A percentile compares a stretch with the other conserved stretches of the same genome.
phyloP scores from a whole-genome alignment of 2,329 filamentous ascomycete species.

The Epichloe glyceriae region DNA sequence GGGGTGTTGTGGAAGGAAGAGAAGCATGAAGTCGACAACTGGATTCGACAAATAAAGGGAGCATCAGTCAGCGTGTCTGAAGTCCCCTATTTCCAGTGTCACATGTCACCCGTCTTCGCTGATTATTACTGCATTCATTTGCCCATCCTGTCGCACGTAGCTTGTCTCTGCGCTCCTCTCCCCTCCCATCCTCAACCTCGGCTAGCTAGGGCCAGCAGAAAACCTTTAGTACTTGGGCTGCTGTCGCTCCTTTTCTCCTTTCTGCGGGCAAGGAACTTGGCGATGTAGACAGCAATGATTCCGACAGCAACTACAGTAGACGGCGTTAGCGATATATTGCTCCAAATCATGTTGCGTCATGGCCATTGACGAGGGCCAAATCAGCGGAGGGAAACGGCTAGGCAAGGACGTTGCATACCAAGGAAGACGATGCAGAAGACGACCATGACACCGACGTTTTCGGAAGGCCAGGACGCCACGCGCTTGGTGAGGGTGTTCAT shows the following conservation, averaged over 20 bases:
- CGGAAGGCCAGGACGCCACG: constrained; percentile 25
- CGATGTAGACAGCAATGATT: constrained; percentile 18
- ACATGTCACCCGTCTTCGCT: not conserved
- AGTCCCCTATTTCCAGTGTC: not conserved
- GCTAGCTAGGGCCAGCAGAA: not conserved
- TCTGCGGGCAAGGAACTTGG: constrained; percentile 16
- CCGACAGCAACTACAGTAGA: constrained; percentile 18
- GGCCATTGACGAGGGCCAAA: not conserved
- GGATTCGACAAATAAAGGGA: not conserved
- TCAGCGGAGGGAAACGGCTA: not conserved
- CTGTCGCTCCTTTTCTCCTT: constrained; percentile 19
- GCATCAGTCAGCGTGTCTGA: not conserved
- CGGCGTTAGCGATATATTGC: constrained; percentile 6
- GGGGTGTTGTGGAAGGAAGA: not conserved
- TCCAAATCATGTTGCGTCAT: not conserved
- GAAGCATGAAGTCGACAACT: not conserved
- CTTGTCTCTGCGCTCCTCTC: not conserved
- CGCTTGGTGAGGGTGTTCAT: constrained; percentile 24
- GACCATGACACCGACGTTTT: constrained; percentile 27
- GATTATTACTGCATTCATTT: not conserved
- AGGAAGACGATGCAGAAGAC: constrained; percentile 31
- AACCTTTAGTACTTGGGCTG: constrained; percentile 14
- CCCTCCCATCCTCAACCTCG: not conserved
- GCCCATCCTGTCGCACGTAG: not conserved
- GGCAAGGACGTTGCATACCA: constrained; percentile 16